These are phyloP conservation scores for Acrocalymma vagum DNA, from an alignment of 2,329 filamentous ascomycete species.

Conservation along the genomic window DNA sequence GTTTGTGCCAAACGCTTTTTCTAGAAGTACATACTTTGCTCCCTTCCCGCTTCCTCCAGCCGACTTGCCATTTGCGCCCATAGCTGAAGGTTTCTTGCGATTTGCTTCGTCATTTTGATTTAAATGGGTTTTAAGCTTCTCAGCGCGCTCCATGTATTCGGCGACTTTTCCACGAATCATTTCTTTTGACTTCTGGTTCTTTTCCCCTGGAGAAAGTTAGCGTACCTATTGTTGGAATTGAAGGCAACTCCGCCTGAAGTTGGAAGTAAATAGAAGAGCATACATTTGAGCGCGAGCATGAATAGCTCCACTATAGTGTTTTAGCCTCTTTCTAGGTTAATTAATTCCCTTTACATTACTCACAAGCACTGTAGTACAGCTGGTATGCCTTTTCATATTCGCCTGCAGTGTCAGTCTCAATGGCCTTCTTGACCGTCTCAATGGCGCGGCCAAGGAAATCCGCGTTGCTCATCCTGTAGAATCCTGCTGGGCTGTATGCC, in stretches of 20 bases:
- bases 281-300: slow-evolving; percentile 96
- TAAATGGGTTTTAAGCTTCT: slow-evolving; percentile 95
- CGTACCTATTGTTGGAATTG: slow-evolving; percentile 3
- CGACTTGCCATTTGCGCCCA: slow-evolving; percentile 76
- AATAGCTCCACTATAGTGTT: slow-evolving; percentile 79
- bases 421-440: slow-evolving; percentile 95
- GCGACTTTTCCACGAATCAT: slow-evolving; percentile 95
- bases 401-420: slow-evolving; percentile 92
- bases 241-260: not conserved
- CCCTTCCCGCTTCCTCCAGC: slow-evolving; percentile 70
- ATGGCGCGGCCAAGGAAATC: slow-evolving; percentile 98
- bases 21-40: slow-evolving; percentile 57
- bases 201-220: slow-evolving; percentile 70
- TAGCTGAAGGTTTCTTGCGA: slow-evolving; percentile 73
- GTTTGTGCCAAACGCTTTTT: not conserved
- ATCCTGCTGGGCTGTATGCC: slow-evolving; percentile 16
- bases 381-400: slow-evolving; percentile 98
- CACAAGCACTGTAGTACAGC: slow-evolving; percentile 83
- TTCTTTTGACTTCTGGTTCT: slow-evolving; percentile 95
- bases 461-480: slow-evolving; percentile 82
- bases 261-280: slow-evolving; percentile 7
- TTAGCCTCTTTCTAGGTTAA: slow-evolving; percentile 17
- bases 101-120: slow-evolving; percentile 73
- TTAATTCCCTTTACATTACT: slow-evolving; percentile 16
- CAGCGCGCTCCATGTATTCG: slow-evolving; percentile 98